Conservation (phyloP, 208 protist species). For the Vickermania ingenoplastis region DNA sequence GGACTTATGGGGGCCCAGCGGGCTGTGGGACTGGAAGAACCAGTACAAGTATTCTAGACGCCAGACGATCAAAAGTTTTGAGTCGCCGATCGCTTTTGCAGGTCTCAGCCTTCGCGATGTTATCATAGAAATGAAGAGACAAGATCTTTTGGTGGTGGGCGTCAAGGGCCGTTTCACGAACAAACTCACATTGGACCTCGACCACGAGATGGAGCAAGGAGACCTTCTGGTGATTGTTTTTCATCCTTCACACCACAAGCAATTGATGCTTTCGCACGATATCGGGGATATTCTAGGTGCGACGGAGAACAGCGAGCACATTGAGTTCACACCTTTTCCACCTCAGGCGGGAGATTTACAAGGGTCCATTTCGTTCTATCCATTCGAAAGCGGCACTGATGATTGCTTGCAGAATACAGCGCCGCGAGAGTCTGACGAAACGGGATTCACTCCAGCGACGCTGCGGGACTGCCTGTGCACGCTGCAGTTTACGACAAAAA, state of each 20-base stretch:
- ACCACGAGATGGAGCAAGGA: slow-evolving; percentile 33
- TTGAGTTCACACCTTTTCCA: too few relatives aligned
- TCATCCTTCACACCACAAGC: slow-evolving; percentile 35
- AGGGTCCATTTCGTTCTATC: slow-evolving; percentile 52
- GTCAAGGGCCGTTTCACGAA: slow-evolving; percentile 45
- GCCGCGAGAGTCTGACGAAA: not conserved
- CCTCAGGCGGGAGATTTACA: too few relatives aligned
- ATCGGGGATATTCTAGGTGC: not conserved
- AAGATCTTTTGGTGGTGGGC: slow-evolving; percentile 61
- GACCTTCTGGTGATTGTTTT: slow-evolving; percentile 65
- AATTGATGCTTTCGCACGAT: not conserved
- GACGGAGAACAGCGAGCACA: not conserved
- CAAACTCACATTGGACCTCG: slow-evolving; percentile 55
- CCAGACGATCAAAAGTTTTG: slow-evolving; percentile 57
- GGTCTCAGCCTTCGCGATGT: slow-evolving; percentile 27
- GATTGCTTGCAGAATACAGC: not conserved
- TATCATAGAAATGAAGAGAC: slow-evolving; percentile 39
- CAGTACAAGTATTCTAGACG: slow-evolving; percentile 76
- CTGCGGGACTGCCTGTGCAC: not conserved
- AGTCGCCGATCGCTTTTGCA: slow-evolving; percentile 48
- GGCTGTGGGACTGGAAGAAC: slow-evolving; percentile 61
- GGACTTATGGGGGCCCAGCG: slow-evolving; percentile 34
- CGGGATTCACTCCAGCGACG: not conserved
- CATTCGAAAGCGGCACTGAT: slow-evolving; percentile 39
- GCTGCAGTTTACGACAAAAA: slow-evolving; percentile 12